Conservation (phyloP, 352 stramenopile species). For the Globisporangium nagaii region DNA sequence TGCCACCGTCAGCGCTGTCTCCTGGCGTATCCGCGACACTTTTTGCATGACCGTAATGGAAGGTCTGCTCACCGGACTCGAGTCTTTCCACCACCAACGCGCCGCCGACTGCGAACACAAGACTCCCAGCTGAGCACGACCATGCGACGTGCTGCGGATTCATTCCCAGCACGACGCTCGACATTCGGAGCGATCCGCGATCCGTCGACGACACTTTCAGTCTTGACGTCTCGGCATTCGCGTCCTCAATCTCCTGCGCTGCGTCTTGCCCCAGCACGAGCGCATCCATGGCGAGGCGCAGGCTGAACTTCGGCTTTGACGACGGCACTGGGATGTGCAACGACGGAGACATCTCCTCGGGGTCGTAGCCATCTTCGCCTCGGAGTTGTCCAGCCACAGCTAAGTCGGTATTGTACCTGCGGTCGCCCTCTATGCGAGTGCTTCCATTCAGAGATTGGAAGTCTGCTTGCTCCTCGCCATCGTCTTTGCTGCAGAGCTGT, state of each 20-base stretch:
- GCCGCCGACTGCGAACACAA: constrained; percentile 18
- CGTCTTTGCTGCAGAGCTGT: background rate
- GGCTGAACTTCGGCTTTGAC: constrained; percentile 27
- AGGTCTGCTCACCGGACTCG: constrained; percentile 15
- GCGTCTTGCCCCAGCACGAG: constrained; percentile 14
- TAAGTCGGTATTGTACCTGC: background rate
- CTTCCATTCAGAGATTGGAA: background rate
- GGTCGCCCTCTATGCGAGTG: background rate
- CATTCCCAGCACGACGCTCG: constrained; percentile 1
- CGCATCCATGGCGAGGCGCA: constrained; percentile 30
- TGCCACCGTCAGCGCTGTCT: background rate
- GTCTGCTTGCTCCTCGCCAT: background rate
- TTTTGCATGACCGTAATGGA: constrained; percentile 12
- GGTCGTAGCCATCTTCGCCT: background rate
- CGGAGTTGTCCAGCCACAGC: background rate
- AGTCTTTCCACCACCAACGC: constrained; percentile 35
- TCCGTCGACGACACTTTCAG: constrained; percentile 2
- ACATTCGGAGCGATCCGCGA: constrained; percentile 1
- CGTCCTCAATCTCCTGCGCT: background rate
- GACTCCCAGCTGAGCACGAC: constrained; percentile 24
- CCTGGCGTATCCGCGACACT: background rate
- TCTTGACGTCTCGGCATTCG: background rate
- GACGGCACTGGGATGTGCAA: constrained; percentile 12
- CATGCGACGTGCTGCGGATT: constrained; percentile 19
- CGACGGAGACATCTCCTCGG: constrained; percentile 13